Evolutionary conservation across 768 basidiomycete species (phyloP), one percentile per base, ranked within the genome.

Genomic region (Lactarius quietus): DNA sequence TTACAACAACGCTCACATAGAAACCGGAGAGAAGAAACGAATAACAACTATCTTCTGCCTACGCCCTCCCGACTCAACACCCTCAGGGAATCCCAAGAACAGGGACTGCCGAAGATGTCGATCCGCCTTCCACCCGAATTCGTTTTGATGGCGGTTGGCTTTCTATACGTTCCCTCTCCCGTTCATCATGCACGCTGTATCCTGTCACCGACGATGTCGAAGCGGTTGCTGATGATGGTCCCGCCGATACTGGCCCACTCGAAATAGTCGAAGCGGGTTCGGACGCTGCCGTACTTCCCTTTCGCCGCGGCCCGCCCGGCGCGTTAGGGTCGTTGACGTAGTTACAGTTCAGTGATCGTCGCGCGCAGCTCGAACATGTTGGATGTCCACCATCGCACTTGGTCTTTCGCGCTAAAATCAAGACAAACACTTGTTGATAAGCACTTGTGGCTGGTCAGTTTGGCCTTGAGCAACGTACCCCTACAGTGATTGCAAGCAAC

Each of bases 401-500:
- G 23, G 92, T 93, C 79, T 93, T 93, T 65, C 92, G 92, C 39
- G 91, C 92, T 92, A 61, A 38, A 63, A 17, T 67, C 39, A 18
- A 29, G 43, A 58, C 56, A 68, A 38, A 57, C 59, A 43, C 53
- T 38, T 41, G 15, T 33, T 54, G 56, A 20, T 51, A n/a, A 61
- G 20, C 38, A 52, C 35, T 61, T 17, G 48, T 26, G 48, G 26
- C 39, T 31, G n/a, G n/a, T 61, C 55, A 58, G 41, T 31, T 61
- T 59, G n/a, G n/a, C n/a, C n/a, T n/a, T n/a, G n/a, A n/a, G n/a
- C n/a, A n/a, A 78, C 85, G 62, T 72, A 92, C 92, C 90, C 80
- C 92, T 84, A 76, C 92, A 93, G 73, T 91, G 91, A 76, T 93
- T 92, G 76, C 92, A 93, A 18, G 92, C 92, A 28, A 93, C 90